These are phyloP conservation scores for Acidiella bohemica DNA, from an alignment of 495 filamentous ascomycete genomes.

Conservation along the genomic window DNA sequence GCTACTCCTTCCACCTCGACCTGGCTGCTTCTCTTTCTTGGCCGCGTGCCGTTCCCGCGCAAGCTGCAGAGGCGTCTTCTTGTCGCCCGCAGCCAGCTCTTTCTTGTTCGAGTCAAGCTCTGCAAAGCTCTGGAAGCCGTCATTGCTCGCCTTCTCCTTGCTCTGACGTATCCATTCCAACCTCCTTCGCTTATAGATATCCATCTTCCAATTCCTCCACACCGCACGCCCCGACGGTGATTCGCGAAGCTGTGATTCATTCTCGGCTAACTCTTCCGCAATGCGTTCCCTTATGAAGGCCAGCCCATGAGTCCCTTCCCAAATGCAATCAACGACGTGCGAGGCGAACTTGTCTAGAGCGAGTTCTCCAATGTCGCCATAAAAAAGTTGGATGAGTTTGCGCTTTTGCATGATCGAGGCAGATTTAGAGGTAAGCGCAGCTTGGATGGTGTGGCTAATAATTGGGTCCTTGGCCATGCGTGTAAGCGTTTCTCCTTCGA, in stretches of 20 bases:
- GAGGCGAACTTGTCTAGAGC: slow-evolving; percentile 59
- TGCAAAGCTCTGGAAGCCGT: slow-evolving; percentile 28
- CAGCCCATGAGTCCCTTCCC: slow-evolving; percentile 49
- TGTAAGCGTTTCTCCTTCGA: slow-evolving; percentile 31
- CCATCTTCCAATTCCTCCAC: slow-evolving; percentile 87
- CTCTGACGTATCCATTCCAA: slow-evolving; percentile 59
- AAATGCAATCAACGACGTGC: slow-evolving; percentile 66
- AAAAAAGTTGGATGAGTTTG: slow-evolving; percentile 47
- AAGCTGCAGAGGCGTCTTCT: slow-evolving; percentile 25
- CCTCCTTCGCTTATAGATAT: slow-evolving; percentile 58
- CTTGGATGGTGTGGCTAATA: slow-evolving; percentile 59
- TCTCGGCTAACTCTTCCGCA: slow-evolving; percentile 46
- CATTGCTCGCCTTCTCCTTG: slow-evolving; percentile 37
- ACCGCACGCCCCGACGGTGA: slow-evolving; percentile 65
- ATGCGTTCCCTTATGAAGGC: slow-evolving; percentile 55
- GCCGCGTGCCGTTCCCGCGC: slow-evolving; percentile 28
- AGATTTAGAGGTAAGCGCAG: slow-evolving; percentile 45
- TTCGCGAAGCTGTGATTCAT: slow-evolving; percentile 55
- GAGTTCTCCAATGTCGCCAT: slow-evolving; percentile 46
- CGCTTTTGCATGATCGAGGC: slow-evolving; percentile 47
- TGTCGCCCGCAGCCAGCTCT: slow-evolving; percentile 1
- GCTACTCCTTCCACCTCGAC: too few relatives aligned
- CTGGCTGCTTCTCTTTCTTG: slow-evolving; percentile 21
- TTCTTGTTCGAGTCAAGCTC: slow-evolving; percentile 18
- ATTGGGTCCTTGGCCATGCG: slow-evolving; percentile 43